Evolutionary conservation across 768 basidiomycete species (phyloP).

Genomic region (Pulveroboletus sp.): DNA sequence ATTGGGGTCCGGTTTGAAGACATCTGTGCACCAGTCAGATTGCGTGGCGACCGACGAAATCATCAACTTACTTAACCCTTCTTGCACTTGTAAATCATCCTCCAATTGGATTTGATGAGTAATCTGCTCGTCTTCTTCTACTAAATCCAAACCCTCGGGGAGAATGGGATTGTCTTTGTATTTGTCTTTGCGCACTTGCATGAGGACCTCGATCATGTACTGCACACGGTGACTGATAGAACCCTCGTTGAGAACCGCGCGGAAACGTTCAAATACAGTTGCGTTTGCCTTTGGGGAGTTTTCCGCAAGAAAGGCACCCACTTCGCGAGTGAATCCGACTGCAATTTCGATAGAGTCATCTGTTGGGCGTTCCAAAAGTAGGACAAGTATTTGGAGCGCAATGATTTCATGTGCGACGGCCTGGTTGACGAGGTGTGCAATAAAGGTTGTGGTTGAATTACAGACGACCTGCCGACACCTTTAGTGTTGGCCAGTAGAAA

Average conservation of each 20-base stretch:
- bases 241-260: conserved; percentile 94
- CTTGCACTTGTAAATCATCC: conserved; percentile 91
- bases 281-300: conserved; percentile 94
- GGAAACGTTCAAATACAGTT: conserved; percentile 94
- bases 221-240: conserved; percentile 94
- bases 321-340: conserved; percentile 96
- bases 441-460: conserved; percentile 88
- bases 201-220: conserved; percentile 99
- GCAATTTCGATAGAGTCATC: conserved; percentile 99
- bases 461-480: conserved; percentile 71
- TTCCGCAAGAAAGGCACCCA: conserved; percentile 91
- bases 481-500: background rate
- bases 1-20: conserved; percentile 93
- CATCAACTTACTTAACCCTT: conserved; percentile 79
- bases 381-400: conserved; percentile 90
- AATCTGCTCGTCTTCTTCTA: conserved; percentile 97
- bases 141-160: conserved; percentile 91
- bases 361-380: conserved; percentile 93
- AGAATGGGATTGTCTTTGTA: conserved; percentile 98
- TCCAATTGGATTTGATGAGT: conserved; percentile 92
- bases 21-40: conserved; percentile 50
- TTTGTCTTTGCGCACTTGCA: conserved; percentile 98
- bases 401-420: conserved; percentile 91
- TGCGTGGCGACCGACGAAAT: background rate
- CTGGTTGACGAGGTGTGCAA: conserved; percentile 92